phyloP scores from a whole-genome alignment of 441 rosid genomes.

The Melastoma candidum region DNA sequence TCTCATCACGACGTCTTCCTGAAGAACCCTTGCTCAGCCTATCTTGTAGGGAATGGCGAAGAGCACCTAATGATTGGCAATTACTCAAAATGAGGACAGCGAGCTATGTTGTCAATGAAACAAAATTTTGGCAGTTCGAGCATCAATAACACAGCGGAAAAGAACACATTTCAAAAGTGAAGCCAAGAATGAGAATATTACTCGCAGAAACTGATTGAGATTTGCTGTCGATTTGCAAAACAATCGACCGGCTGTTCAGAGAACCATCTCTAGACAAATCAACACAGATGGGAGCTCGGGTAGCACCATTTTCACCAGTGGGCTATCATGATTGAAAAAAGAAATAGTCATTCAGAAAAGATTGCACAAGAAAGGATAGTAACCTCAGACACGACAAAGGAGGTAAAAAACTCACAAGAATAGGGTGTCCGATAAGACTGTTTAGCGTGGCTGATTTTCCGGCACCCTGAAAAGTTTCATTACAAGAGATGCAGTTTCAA shows the following conservation, averaged over 20 bases:
- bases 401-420: constrained; percentile 52
- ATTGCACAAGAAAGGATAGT: too few relatives aligned
- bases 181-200: not conserved
- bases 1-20: constrained; percentile 79
- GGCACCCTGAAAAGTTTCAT: constrained; percentile 17
- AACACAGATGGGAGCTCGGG: constrained; percentile 6
- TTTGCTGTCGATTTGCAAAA: constrained; percentile 9
- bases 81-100: constrained; percentile 1
- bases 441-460: constrained; percentile 91
- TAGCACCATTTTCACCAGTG: constrained; percentile 49
- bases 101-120: not conserved
- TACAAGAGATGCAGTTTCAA: not conserved
- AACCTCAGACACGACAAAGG: constrained; percentile 11
- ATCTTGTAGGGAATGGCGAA: constrained; percentile 83
- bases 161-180: too few relatives aligned
- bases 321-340: constrained; percentile 39
- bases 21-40: constrained; percentile 80
- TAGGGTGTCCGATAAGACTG: constrained; percentile 90
- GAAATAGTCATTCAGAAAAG: constrained; percentile 12
- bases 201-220: constrained; percentile 6
- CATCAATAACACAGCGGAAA: not conserved
- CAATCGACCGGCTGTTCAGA: constrained; percentile 6
- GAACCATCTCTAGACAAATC: constrained; percentile 9
- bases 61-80: constrained; percentile 44
- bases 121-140: not conserved